Evolutionary conservation across 202 grass and related monocot species (phyloP), one percentile per base, ranked within the genome.

Genomic region (Panicum hallii): DNA sequence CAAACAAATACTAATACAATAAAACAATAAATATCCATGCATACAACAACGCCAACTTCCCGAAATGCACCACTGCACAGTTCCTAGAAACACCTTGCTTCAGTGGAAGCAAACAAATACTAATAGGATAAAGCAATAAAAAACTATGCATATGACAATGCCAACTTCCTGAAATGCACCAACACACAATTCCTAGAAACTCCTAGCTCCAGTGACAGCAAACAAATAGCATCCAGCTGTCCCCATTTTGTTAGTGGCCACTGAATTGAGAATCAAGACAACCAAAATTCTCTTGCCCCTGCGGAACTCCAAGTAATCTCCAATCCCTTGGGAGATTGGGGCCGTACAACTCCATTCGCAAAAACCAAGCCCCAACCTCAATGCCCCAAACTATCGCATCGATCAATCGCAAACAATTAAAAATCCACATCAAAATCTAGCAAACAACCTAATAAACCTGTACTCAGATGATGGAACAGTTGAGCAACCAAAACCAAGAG

Each of bases 361-460:
- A 71, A 57, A 26, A 28, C 26, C 19, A 73, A 74, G 45, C 34
- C 42, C 13, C 1, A 68, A 82, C 4, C 41, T 20, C 49, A 68
- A 45, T 36, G 22, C 23, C 23, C 43, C 43, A 84, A 75, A 80
- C 11, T 70, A 80, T 73, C 10, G 8, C 68, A 74, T 58, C 48
- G 74, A 67, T 30, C 60, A 57, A 40, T 46, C 52, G 5, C 5
- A 46, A 86, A 48, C 9, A 15, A 81, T 55, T 38, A 7, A n/a
- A 49, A 77, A 48, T 77, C 45, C 12, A 22, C 30, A 65, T 72
- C 65, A 50, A 71, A 73, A 78, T 74, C 32, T 83, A 74, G 34
- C 8, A 52, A 34, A 19, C 14, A 67, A 46, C 67, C 60, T 79
- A 73, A 78, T 47, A 49, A 72, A 42, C 45, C 19, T 79, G 53